phyloP scores from a whole-genome alignment of 345 rosid species.

The Gossypium anomalum region DNA sequence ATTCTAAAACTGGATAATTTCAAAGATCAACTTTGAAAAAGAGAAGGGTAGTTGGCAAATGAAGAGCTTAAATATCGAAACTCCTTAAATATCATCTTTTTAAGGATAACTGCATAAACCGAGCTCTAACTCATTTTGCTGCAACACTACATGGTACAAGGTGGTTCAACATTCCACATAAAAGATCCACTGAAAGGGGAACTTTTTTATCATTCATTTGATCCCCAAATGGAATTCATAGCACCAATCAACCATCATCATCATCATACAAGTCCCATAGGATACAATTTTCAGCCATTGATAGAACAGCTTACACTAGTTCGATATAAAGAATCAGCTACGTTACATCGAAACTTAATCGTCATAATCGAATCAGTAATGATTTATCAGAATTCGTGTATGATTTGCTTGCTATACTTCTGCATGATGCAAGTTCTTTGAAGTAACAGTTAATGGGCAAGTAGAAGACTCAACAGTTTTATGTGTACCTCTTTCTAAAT shows the following conservation, averaged over 20 bases:
- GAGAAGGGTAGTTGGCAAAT: background rate
- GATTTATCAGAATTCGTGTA: background rate
- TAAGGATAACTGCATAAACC: background rate
- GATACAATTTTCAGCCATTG: background rate
- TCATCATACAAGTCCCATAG: background rate
- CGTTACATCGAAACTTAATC: background rate
- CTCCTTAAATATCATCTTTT: no score
- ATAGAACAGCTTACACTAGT: background rate
- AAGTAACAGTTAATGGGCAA: background rate
- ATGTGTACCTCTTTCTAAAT: conserved; percentile 39
- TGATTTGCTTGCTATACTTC: background rate
- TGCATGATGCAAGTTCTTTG: background rate
- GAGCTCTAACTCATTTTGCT: background rate
- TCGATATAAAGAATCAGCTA: background rate
- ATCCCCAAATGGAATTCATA: background rate
- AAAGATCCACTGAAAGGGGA: background rate
- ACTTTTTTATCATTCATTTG: background rate
- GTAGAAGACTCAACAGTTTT: conserved; percentile 1
- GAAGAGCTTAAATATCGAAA: background rate
- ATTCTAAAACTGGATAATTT: no score
- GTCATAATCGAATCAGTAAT: background rate
- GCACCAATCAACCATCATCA: background rate
- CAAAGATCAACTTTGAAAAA: no score
- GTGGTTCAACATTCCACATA: background rate
- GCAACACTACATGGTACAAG: background rate